Evolutionary conservation across 2,329 filamentous ascomycete species (phyloP).

Genomic region (Claviceps maximensis): DNA sequence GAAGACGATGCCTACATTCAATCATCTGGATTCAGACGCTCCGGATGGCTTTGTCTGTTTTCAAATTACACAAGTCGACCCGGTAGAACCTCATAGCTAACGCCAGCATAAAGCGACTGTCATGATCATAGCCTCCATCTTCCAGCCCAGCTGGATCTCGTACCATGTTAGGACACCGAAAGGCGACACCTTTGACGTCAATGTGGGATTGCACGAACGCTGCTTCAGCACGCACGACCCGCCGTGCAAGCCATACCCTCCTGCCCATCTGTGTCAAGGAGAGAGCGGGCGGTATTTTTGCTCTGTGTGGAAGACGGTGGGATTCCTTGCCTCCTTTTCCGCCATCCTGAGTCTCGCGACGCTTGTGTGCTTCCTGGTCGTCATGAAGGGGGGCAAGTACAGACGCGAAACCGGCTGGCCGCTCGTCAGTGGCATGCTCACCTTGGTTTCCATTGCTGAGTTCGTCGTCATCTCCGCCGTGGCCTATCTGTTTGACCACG

Average conservation of each 20-base stretch:
- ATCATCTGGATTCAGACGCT: too few relatives aligned
- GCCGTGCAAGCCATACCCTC: conserved; percentile 37
- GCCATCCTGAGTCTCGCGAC: conserved; percentile 71
- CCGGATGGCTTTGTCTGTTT: too few relatives aligned
- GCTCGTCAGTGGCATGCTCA: conserved; percentile 52
- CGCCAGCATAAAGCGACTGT: conserved; percentile 41
- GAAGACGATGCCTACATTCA: too few relatives aligned
- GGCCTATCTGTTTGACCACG: conserved; percentile 72
- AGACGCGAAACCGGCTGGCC: conserved; percentile 76
- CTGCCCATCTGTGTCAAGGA: conserved; percentile 20
- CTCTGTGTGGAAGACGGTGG: conserved; percentile 78
- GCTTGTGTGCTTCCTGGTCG: conserved; percentile 65
- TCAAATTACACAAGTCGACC: too few relatives aligned
- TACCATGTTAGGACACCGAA: conserved; percentile 41
- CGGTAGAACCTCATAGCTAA: conserved; percentile 14
- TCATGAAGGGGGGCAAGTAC: conserved; percentile 65
- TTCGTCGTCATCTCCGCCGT: conserved; percentile 70
- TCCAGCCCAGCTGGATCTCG: conserved; percentile 58
- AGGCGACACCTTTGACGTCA: conserved; percentile 37
- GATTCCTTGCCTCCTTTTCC: conserved; percentile 76
- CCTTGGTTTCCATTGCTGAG: conserved; percentile 54
- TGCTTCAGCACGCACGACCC: conserved; percentile 57
- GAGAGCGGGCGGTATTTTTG: conserved; percentile 61
- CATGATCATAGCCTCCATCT: conserved; percentile 57
- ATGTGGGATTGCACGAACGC: conserved; percentile 66